A percentile compares a stretch with the other conserved stretches of the same genome.
These are phyloP conservation scores for Ogataea paradorogensis DNA, from an alignment of 805 yeast genomes.

Conservation along the genomic window DNA sequence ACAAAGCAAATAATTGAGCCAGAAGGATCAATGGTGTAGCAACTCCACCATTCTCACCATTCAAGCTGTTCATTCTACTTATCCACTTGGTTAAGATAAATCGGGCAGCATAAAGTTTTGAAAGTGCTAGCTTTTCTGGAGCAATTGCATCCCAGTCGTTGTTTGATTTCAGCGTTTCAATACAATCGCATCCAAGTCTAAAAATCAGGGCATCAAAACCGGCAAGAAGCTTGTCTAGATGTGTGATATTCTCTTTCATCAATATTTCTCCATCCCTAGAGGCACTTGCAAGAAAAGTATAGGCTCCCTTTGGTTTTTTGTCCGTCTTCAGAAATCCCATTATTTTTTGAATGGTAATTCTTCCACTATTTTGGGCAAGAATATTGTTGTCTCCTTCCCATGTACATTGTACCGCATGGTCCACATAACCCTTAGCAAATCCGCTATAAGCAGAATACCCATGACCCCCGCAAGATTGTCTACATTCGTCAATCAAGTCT, in stretches of 20 bases:
- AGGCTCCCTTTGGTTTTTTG: constrained; percentile 44
- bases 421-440: constrained; percentile 82
- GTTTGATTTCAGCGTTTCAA: constrained; percentile 32
- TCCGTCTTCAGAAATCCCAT: constrained; percentile 37
- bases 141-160: constrained; percentile 47
- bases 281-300: constrained; percentile 35
- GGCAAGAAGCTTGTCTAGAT: constrained; percentile 32
- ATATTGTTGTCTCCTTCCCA: constrained; percentile 98
- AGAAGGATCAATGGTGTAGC: constrained; percentile 49
- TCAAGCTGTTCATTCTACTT: constrained; percentile 27
- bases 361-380: constrained; percentile 78
- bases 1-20: constrained; percentile 60
- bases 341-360: constrained; percentile 60
- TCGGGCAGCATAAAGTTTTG: constrained; percentile 51
- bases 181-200: constrained; percentile 36
- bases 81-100: constrained; percentile 43
- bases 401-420: constrained; percentile 97
- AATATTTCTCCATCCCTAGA: constrained; percentile 33
- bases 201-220: constrained; percentile 42
- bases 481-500: constrained; percentile 76
- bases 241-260: constrained; percentile 28
- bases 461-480: constrained; percentile 96
- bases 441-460: constrained; percentile 94
- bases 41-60: constrained; percentile 38
- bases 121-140: constrained; percentile 42